Evolutionary conservation across 2,329 filamentous ascomycete species (phyloP).

Genomic region (Colletotrichum noveboracense): DNA sequence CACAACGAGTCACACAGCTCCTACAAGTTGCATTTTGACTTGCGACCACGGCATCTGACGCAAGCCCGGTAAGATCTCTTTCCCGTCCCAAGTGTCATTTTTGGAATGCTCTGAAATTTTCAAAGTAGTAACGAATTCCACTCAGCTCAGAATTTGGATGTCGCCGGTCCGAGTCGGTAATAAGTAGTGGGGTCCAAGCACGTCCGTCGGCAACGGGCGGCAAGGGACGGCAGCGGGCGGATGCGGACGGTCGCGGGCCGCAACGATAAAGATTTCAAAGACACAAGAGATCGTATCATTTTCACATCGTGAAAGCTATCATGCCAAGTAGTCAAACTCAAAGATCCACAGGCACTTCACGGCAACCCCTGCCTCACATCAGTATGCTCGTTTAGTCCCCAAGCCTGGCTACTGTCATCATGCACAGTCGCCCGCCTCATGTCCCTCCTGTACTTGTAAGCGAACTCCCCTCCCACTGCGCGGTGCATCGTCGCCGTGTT

Average conservation of each 20-base stretch:
- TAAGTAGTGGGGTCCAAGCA: background rate
- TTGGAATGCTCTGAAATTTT: background rate
- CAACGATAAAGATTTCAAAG: background rate
- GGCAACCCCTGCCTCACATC: background rate
- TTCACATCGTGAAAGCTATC: background rate
- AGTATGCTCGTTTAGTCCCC: background rate
- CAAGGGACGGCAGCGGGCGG: background rate
- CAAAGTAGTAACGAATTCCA: background rate
- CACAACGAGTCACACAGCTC: no score
- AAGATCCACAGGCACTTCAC: background rate
- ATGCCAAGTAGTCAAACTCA: background rate
- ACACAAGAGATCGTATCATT: background rate
- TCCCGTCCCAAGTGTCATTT: background rate
- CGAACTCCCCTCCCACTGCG: background rate
- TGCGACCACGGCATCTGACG: background rate
- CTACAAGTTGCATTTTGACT: background rate
- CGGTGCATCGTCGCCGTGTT: background rate
- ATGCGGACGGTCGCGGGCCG: background rate
- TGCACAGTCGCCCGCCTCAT: background rate
- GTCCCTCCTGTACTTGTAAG: background rate
- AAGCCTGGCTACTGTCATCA: background rate
- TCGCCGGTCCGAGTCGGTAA: background rate
- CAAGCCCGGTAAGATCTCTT: background rate
- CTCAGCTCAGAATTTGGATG: background rate
- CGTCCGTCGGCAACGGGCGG: background rate